Base-by-base conservation (phyloP, 2,329 filamentous ascomycete genomes). In the Beauveria medogensis region DNA sequence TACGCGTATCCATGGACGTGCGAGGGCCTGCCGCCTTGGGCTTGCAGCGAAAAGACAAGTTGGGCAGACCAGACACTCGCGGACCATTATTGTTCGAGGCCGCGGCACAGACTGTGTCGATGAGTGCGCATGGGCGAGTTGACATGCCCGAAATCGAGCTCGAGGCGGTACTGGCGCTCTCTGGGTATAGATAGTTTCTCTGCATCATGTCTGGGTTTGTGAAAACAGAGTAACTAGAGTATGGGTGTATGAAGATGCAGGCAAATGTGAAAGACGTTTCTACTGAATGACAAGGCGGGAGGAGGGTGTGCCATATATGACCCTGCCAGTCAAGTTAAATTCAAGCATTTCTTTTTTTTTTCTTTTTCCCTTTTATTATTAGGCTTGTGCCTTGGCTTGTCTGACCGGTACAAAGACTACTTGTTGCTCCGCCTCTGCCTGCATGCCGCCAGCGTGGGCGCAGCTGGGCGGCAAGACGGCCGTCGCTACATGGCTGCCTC, bases 131-230 rank as follows among this genome's bases (percentile, higher is more conserved):
- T 1, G 58, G 55, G 2, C 58, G 51, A 5, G 58, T 60, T n/a
- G 58, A 60, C 34, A 50, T 18, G 28, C 58, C 43, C 30, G 58
- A 60, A 14, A 60, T 48, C 22, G 58, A 60, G 51, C 58, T 60
- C 44, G 58, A 60, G 5, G 58, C 43, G 16, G 58, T 55, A n/a
- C 51, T 55, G 18, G 43, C 30, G 10, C 30, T 24, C 24, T 60
- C 51, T 5, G 51, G 58, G 26, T 60, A 41, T 28, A 60, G 51
- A n/a, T 60, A 60, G 40, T 14, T 60, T 50, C 24, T 24, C 22
- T 50, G 51, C 58, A 60, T 60, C 26, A 34, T 43, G 58, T 16
- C 18, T 26, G 37, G 43, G 3, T 16, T 41, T 22, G 10, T 43
- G 10, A 9, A 53, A 26, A 18, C 3, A 34, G 22, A 44, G 47